Conservation (phyloP, 2,329 filamentous ascomycete species). For the Botryotinia calthae region DNA sequence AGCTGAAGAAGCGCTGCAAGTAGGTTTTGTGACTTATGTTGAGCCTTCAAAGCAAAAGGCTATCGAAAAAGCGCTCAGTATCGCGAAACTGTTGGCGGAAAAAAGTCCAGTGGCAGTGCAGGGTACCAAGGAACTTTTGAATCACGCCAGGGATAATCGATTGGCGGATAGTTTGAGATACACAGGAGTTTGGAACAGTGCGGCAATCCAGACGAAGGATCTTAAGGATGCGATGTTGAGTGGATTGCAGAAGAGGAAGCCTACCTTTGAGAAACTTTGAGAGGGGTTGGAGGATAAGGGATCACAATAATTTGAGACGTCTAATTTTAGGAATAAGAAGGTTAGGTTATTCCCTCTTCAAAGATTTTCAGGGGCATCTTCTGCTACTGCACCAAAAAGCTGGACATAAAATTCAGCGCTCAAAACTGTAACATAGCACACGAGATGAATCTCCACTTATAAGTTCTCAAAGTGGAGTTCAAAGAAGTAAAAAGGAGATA, state of each 20-base stretch:
- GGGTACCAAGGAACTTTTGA: slow-evolving; percentile 83
- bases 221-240: slow-evolving; percentile 71
- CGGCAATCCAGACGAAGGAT: slow-evolving; percentile 77
- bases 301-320: not conserved
- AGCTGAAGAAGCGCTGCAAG: slow-evolving; percentile 64
- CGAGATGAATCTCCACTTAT: no score
- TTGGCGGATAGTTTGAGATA: slow-evolving; percentile 79
- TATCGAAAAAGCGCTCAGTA: slow-evolving; percentile 58
- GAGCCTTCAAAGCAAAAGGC: slow-evolving; percentile 61
- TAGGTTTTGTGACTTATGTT: slow-evolving; percentile 69
- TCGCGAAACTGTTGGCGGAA: slow-evolving; percentile 63
- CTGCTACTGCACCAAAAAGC: not conserved
- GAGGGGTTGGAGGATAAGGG: slow-evolving; percentile 13
- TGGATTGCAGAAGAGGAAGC: slow-evolving; percentile 73
- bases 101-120: slow-evolving; percentile 89
- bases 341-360: not conserved
- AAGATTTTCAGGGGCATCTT: no score
- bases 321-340: not conserved
- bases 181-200: slow-evolving; percentile 83
- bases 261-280: slow-evolving; percentile 66
- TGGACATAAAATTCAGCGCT: not conserved
- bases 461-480: not conserved
- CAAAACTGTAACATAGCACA: not conserved
- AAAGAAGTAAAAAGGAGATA: not conserved
- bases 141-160: slow-evolving; percentile 74